Base-by-base conservation (phyloP, 805 yeast genomes). In the Cyberlindnera saturnus region DNA sequence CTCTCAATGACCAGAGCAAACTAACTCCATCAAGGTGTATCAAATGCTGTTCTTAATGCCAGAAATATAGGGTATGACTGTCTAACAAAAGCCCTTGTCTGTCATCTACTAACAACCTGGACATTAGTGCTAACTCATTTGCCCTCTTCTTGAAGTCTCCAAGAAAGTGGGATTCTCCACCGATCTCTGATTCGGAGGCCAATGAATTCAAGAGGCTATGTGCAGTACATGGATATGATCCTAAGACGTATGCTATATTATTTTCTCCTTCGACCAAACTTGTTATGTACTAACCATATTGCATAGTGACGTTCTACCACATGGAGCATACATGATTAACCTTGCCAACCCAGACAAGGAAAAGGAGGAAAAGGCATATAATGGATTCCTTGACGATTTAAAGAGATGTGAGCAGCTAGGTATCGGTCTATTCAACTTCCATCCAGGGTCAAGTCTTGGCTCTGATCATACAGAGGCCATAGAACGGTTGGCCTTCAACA, bases 261-360 rank as follows among this genome's bases (percentile, higher is more conserved):
- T 18, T 31, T 14, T 20, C 17, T 29, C 13, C 14, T 20, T 7
- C 16, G 18, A 7, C 8, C 3, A 26, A 20, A 15, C 3, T 32
- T 11, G 11, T 6, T 8, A 19, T 31, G 11, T 38, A 45, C 44
- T 42, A 42, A 46, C 46, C 6, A 5, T 5, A 13, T n/a, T 10
- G 15, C 11, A 14, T 6, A 48, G 51, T 6, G 96, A 90, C 56
- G 74, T 88, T 39, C 70, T 93, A 39, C 98, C 99, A 0, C 99
- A 93, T 63, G 98, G 96, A 1, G 88, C 95, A 19, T 93, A 90
- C 61, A 81, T 93, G 55, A 90, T 93, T 59, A 93, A 93, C 60
- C 65, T 93, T 48, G 97, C 95, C 19, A 89, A 88, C 52, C 96
- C 97, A 1, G 96, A 89, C 51, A 62, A 63, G 2, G 93, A 78